Evolutionary conservation across 257 asterid genomes (phyloP), one percentile per base, ranked within the genome.

Genomic region (Galeopsis tetrahit): DNA sequence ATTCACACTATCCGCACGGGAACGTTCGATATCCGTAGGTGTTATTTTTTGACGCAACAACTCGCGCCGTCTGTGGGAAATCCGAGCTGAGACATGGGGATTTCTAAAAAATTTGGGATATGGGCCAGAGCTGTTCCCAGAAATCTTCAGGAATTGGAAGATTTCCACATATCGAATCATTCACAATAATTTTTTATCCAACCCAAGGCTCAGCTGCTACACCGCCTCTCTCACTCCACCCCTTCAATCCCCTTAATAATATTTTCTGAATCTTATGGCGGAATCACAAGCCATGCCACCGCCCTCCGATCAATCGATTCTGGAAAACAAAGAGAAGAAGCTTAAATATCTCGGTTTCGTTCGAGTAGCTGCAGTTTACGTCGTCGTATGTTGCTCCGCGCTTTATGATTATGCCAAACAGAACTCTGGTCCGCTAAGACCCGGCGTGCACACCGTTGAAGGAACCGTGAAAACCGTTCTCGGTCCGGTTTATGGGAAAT

Each of bases 381-480:
- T 71, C 73, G 63, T 86, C 67, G 84, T 86, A 4, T 85, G 90
- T 79, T 76, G 86, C 78, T 75, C 89, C 28, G 77, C 85, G 15
- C 51, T 92, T 21, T 92, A 89, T 21, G 92, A 84, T 40, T 92
- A 83, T 14, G 96, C 93, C 2, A 89, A 92, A 68, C 89, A 76
- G 10, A 92, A 89, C 68, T 81, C 96, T 5, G 97, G 97, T 14
- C 93, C 97, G 43, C 21, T 92, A 61, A 78, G 81, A 48, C 82
- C 93, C 56, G 97, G 96, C 2, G 96, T 92, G 13, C 78, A 85
- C 74, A 76, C 91, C 66, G 97, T 91, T 10, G 96, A 91, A 72
- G 83, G 80, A 48, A 76, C 90, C 38, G 96, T 89, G 36, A 80
- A 70, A 78, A 61, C 95, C 66, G 89, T 85, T 21, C 74, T 82